Evolutionary conservation across 2,329 filamentous ascomycete genomes (phyloP), one percentile per base, ranked within the genome.

Genomic region (Microdochium nivale): DNA sequence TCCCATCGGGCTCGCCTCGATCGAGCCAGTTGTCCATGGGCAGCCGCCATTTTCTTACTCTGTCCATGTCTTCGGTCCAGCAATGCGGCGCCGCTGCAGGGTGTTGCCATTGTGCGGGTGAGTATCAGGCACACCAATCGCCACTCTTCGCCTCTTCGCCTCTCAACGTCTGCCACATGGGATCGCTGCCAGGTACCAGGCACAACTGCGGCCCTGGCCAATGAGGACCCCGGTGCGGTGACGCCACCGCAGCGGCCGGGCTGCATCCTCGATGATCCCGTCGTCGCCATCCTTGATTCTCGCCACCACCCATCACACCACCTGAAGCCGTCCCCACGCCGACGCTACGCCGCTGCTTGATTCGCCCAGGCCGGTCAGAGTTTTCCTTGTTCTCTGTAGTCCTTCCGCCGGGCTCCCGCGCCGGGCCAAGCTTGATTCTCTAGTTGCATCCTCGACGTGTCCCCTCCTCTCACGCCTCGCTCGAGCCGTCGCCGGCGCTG

Each of bases 171-270:
- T 55, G 55, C 58, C 56, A 59, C 59, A 60, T 58, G 59, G 55
- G 47, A 21, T 49, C 10, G 21, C 57, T 61, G 59, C 57, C 56
- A 61, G 59, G 59, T 60, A 60, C 59, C 59, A 57, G 58, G 55
- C 53, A 60, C 54, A 25, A 57, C 51, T 23, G 43, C 14, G 33
- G n/a, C 49, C n/a, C 49, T 21, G 40, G 48, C 58, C 58, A 59
- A 59, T 59, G 49, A 54, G 58, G 16, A 19, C 35, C 13, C 35
- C 35, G 7, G 35, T 19, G 19, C 40, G 8, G 19, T 7, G 7
- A 5, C 16, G 40, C 35, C 13, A 40, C 14, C 35, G 16, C 7
- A 4, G 7, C 13, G 16, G 32, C 32, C 21, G 40, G 40, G n/a
- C 40, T 24, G 21, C 40, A 19, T 44, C 40, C 9, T 21, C 40